phyloP scores from a whole-genome alignment of 148 eudicot species.

The Talinum fruticosum region DNA sequence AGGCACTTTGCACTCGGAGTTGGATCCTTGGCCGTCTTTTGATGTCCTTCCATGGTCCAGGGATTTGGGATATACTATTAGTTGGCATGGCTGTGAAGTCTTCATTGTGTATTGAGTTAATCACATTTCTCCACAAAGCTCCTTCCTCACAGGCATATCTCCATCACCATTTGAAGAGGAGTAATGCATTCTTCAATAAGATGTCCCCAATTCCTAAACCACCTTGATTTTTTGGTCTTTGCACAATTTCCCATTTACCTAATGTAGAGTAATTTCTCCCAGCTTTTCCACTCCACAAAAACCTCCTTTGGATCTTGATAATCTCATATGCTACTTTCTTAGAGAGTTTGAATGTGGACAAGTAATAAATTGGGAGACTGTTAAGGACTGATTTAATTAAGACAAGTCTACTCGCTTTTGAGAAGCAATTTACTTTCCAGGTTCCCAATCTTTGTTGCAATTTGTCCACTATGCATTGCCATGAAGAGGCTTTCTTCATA shows the following conservation, averaged over 20 bases:
- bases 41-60: not conserved
- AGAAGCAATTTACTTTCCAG: not conserved
- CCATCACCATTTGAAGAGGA: slow-evolving; percentile 12
- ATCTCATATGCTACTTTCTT: not conserved
- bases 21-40: too few species aligned
- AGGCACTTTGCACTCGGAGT: too few species aligned
- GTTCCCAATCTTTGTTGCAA: not conserved
- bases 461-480: not conserved
- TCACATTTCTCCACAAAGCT: not conserved
- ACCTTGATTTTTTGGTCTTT: not conserved
- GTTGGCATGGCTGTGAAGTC: not conserved
- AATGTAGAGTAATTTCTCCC: not conserved
- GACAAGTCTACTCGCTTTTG: not conserved
- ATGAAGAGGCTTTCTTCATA: not conserved
- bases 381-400: not conserved
- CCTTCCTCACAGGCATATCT: not conserved
- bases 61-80: not conserved
- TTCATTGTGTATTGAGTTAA: not conserved
- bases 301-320: not conserved
- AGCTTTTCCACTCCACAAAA: not conserved
- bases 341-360: not conserved
- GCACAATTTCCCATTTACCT: not conserved
- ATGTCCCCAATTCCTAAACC: not conserved
- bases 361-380: slow-evolving; percentile 2
- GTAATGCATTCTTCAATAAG: not conserved